Evolutionary conservation across 441 rosid species (phyloP).

Genomic region (Melastoma candidum): DNA sequence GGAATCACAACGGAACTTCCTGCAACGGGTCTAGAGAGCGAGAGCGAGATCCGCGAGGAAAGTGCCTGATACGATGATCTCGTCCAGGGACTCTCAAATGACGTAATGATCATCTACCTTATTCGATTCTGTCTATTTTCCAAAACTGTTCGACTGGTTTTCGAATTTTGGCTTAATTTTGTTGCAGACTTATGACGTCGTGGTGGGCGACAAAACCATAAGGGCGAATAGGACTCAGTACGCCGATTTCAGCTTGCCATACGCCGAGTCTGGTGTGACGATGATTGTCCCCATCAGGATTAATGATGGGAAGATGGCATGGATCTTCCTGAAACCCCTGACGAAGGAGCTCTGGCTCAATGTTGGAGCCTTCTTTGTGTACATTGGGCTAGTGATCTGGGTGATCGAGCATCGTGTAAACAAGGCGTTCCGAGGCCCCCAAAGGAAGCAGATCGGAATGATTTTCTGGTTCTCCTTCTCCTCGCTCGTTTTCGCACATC

Average conservation of each 20-base stretch:
- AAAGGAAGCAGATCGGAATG: constrained; percentile 23
- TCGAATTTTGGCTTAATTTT: too few species aligned
- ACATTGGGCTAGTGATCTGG: constrained; percentile 29
- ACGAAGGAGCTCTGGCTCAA: constrained; percentile 29
- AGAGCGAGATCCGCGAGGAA: constrained; percentile 1
- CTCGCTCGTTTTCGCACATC: constrained; percentile 30
- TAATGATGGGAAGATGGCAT: constrained; percentile 18
- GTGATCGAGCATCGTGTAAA: constrained; percentile 30
- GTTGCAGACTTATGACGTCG: constrained; percentile 18
- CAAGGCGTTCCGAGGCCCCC: constrained; percentile 27
- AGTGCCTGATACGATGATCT: constrained; percentile 24
- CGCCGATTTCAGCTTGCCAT: constrained; percentile 37
- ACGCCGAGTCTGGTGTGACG: constrained; percentile 28
- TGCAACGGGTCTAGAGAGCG: constrained; percentile 6
- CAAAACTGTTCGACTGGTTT: too few species aligned
- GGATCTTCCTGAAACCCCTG: constrained; percentile 38
- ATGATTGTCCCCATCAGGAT: constrained; percentile 19
- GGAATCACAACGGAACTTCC: neutral
- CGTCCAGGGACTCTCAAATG: constrained; percentile 6
- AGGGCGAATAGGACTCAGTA: constrained; percentile 18
- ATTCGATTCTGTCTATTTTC: neutral
- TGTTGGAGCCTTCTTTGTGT: constrained; percentile 24
- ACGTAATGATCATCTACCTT: constrained; percentile 15
- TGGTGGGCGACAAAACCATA: constrained; percentile 38
- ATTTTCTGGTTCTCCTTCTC: constrained; percentile 37